Evolutionary conservation across 2,329 filamentous ascomycete genomes (phyloP).

Genomic region (Hymenoscyphus infarciens): DNA sequence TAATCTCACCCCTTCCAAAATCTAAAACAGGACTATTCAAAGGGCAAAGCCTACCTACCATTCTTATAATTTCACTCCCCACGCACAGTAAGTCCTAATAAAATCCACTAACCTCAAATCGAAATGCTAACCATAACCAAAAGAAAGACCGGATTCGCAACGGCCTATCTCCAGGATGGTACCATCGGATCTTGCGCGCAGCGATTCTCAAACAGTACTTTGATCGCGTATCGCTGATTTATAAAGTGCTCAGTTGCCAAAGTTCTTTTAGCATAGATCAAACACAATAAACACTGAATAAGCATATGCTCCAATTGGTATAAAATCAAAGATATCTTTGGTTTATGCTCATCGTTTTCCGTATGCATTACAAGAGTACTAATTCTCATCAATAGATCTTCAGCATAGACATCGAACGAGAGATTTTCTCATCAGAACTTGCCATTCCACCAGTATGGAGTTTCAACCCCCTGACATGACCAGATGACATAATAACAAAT

Average conservation of each 20-base stretch:
- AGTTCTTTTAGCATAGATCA: neutral
- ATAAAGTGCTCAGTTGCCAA: neutral
- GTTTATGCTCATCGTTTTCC: neutral
- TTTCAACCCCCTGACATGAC: neutral
- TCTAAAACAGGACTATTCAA: no score
- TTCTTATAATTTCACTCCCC: no score
- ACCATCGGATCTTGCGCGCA: no score
- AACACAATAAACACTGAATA: neutral
- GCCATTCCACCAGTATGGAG: neutral
- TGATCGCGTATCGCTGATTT: neutral
- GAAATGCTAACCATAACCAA: no score
- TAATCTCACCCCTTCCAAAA: no score
- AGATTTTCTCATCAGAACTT: neutral
- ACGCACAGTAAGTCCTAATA: no score
- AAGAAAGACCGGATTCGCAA: no score
- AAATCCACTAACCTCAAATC: no score
- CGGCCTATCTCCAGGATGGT: no score
- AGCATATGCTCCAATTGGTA: neutral
- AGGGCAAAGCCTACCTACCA: no score
- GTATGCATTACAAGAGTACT: neutral
- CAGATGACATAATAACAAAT: neutral
- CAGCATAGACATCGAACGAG: neutral
- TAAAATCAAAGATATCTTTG: neutral
- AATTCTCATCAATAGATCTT: neutral
- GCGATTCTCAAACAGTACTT: no score